Evolutionary conservation across 129 eudicot species (phyloP).

Genomic region (Helianthus tuberosus): DNA sequence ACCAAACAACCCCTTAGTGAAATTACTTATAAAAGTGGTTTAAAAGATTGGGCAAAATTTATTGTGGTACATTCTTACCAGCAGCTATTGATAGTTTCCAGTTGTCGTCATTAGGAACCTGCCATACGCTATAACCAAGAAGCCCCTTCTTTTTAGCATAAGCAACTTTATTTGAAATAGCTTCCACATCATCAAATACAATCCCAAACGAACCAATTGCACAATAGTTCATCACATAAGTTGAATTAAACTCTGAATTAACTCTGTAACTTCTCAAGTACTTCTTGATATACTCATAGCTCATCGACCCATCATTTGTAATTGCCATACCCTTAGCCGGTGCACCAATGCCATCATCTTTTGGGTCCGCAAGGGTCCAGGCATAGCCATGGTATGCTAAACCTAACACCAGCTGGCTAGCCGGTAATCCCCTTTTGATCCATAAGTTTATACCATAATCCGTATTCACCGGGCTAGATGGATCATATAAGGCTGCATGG

Average conservation of each 20-base stretch:
- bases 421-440: conserved; percentile 42
- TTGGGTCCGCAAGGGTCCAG: conserved; percentile 41
- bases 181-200: conserved; percentile 50
- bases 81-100: conserved; percentile 64
- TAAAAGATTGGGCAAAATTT: neutral
- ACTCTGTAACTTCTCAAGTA: conserved; percentile 25
- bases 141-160: conserved; percentile 52
- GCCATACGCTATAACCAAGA: conserved; percentile 72
- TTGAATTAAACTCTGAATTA: conserved; percentile 35
- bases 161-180: conserved; percentile 49
- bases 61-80: conserved; percentile 27
- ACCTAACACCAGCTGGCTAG: conserved; percentile 46
- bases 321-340: conserved; percentile 42
- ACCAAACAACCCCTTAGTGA: too few species aligned
- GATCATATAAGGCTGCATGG: conserved; percentile 50
- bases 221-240: conserved; percentile 46
- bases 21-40: neutral
- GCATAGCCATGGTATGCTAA: conserved; percentile 59
- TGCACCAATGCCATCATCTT: conserved; percentile 41
- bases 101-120: conserved; percentile 49
- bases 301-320: conserved; percentile 28
- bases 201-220: conserved; percentile 51
- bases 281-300: conserved; percentile 39
- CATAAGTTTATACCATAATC: conserved; percentile 50
- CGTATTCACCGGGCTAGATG: conserved; percentile 43